phyloP scores from a whole-genome alignment of 2,329 filamentous ascomycete species.

The Aspergillus brunneoviolaceus region DNA sequence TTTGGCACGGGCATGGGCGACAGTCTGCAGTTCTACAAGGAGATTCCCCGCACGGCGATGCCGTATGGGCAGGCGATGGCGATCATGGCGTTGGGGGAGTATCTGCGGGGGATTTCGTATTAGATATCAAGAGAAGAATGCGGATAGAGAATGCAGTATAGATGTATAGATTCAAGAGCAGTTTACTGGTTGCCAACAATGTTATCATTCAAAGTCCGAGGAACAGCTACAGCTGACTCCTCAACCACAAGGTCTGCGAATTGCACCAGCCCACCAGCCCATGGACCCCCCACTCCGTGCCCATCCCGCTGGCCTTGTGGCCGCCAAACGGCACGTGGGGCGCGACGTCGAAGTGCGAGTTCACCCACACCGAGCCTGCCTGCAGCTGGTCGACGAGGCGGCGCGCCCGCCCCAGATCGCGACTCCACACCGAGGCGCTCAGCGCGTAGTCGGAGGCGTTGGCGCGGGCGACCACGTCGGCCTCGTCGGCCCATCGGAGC shows the following conservation, averaged over 20 bases:
- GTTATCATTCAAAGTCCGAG: background rate
- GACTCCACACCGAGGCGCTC: conserved; percentile 59
- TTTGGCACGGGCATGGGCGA: conserved; percentile 79
- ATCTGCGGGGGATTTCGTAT: conserved; percentile 49
- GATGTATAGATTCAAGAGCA: too few species aligned
- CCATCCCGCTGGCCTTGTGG: conserved; percentile 54
- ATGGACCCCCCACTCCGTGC: conserved; percentile 47
- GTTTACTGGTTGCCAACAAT: background rate
- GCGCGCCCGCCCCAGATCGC: conserved; percentile 52
- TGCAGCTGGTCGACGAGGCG: conserved; percentile 56
- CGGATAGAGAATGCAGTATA: too few species aligned
- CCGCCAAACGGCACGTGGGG: conserved; percentile 48
- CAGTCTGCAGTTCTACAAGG: conserved; percentile 71
- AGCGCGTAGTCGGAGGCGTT: conserved; percentile 56
- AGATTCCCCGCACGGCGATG: conserved; percentile 76
- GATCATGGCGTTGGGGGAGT: conserved; percentile 77
- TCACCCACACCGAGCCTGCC: conserved; percentile 62
- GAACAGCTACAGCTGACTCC: conserved; percentile 8
- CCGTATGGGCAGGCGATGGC: conserved; percentile 84
- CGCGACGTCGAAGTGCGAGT: conserved; percentile 40
- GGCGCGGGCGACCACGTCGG: conserved; percentile 57
- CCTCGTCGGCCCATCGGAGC: conserved; percentile 60
- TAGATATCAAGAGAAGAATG: background rate
- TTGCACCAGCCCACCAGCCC: conserved; percentile 45
- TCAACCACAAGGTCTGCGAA: conserved; percentile 35